Percentiles rank a stretch among this genome's conserved stretches.
These are phyloP conservation scores for Myrica gale DNA, from an alignment of 306 rosid species.

Conservation along the genomic window DNA sequence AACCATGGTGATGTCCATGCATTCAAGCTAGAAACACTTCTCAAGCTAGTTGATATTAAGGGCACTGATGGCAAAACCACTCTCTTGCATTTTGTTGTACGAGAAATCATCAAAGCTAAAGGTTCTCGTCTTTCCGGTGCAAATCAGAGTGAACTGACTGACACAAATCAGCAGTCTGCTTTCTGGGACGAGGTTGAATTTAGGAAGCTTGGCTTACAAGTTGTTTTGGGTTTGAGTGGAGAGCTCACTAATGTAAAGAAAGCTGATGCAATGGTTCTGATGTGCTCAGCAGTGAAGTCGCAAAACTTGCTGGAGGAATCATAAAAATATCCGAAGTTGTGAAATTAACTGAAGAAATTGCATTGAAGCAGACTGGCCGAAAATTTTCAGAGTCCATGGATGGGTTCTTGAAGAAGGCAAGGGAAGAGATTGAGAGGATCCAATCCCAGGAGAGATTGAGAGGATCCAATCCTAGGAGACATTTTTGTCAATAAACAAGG, in stretches of 20 bases:
- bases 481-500: no score
- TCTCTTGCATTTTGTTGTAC: constrained; percentile 85
- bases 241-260: constrained; percentile 83
- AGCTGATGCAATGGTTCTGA: constrained; percentile 83
- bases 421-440: constrained; percentile 54
- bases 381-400: constrained; percentile 64
- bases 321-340: constrained; percentile 53
- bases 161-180: constrained; percentile 40
- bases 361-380: constrained; percentile 46
- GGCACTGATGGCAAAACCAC: constrained; percentile 84
- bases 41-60: constrained; percentile 80
- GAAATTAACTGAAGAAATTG: constrained; percentile 50
- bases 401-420: constrained; percentile 61
- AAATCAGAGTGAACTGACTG: constrained; percentile 25
- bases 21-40: constrained; percentile 85
- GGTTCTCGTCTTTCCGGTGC: constrained; percentile 58
- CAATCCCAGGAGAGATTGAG: constrained; percentile 60
- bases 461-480: no score
- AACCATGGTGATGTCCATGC: constrained; percentile 91
- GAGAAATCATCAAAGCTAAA: constrained; percentile 80
- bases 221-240: constrained; percentile 79
- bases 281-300: constrained; percentile 58
- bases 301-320: constrained; percentile 66
- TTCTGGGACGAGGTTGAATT: constrained; percentile 64
- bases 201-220: constrained; percentile 79